phyloP scores from a whole-genome alignment of 805 yeast genomes.

The Kodamaea restingae region DNA sequence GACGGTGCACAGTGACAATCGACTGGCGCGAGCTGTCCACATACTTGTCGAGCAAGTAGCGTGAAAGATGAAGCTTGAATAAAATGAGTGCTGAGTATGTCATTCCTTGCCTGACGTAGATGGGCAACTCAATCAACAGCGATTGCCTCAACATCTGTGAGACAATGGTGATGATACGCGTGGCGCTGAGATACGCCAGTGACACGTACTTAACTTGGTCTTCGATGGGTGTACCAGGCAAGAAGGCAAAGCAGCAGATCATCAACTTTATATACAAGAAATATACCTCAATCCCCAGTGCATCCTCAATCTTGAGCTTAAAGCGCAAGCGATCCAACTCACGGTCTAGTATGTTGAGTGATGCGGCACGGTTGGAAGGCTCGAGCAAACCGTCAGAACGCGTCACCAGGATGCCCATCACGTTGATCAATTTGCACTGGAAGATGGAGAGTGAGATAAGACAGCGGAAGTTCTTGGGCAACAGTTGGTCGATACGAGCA shows the following conservation, averaged over 20 bases:
- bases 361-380: constrained; percentile 76
- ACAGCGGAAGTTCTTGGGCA: constrained; percentile 71
- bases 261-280: constrained; percentile 73
- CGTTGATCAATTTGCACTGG: constrained; percentile 76
- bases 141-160: constrained; percentile 58
- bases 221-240: constrained; percentile 84
- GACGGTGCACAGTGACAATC: constrained; percentile 86
- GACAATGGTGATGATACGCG: constrained; percentile 73
- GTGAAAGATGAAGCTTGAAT: constrained; percentile 78
- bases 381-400: constrained; percentile 88
- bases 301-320: constrained; percentile 60
- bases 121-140: constrained; percentile 78
- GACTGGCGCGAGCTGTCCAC: constrained; percentile 89
- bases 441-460: constrained; percentile 71
- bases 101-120: constrained; percentile 81
- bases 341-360: constrained; percentile 69
- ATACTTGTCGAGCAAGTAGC: constrained; percentile 66
- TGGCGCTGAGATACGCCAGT: constrained; percentile 74
- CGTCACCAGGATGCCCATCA: constrained; percentile 82
- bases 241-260: constrained; percentile 83
- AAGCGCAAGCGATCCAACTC: constrained; percentile 72
- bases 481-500: constrained; percentile 60
- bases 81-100: constrained; percentile 74
- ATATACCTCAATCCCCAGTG: constrained; percentile 69
- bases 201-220: constrained; percentile 84